phyloP scores from a whole-genome alignment of 352 stramenopile genomes.

The Aphanomyces astaci region DNA sequence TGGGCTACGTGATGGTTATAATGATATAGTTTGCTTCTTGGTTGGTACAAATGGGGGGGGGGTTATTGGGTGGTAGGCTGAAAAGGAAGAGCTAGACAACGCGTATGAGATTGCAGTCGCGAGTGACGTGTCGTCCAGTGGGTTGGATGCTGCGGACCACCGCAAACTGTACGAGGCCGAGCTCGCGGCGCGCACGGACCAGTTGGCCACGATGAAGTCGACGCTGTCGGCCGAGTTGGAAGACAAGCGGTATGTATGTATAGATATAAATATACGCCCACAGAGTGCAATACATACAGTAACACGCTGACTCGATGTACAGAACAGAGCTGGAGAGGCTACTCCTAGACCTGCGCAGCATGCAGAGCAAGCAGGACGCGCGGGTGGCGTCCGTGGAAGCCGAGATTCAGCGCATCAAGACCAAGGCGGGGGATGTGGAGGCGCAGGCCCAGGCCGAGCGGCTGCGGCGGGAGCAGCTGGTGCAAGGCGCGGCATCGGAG shows the following conservation, averaged over 20 bases:
- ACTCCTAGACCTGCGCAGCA: slow-evolving; percentile 30
- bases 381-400: slow-evolving; percentile 44
- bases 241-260: slow-evolving; percentile 26
- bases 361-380: slow-evolving; percentile 44
- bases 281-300: no score
- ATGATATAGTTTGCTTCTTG: no score
- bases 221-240: slow-evolving; percentile 39
- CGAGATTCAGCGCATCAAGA: slow-evolving; percentile 48
- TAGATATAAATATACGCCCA: no score
- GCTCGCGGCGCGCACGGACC: slow-evolving; percentile 38
- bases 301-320: no score
- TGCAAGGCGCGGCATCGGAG: slow-evolving; percentile 31
- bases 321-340: neutral
- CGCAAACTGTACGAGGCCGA: slow-evolving; percentile 42
- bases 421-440: slow-evolving; percentile 39
- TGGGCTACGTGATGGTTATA: no score
- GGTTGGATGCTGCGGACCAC: slow-evolving; percentile 35
- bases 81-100: slow-evolving; percentile 30
- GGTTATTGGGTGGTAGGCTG: no score
- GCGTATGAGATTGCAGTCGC: slow-evolving; percentile 26
- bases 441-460: slow-evolving; percentile 31
- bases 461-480: slow-evolving; percentile 30
- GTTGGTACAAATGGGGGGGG: no score
- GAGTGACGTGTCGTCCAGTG: slow-evolving; percentile 29
- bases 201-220: slow-evolving; percentile 44